Evolutionary conservation across 495 filamentous ascomycete genomes (phyloP).

Genomic region (Bryoglossum gracile): DNA sequence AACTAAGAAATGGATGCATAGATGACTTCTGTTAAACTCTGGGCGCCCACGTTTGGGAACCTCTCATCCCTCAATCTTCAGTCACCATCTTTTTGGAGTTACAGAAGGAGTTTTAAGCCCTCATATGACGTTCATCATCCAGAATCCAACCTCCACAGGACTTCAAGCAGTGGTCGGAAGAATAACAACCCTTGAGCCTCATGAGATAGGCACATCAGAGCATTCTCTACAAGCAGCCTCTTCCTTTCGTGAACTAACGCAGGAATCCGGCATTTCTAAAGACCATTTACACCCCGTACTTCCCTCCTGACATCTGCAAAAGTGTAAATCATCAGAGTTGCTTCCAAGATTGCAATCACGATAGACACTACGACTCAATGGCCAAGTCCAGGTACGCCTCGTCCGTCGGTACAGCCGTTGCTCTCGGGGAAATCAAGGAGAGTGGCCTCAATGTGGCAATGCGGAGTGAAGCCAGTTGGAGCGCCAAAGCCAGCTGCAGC

Average conservation of each 20-base stretch:
- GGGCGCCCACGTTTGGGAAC: constrained; percentile 22
- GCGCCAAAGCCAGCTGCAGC: constrained; percentile 22
- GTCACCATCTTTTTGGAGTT: constrained; percentile 24
- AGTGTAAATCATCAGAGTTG: constrained; percentile 13
- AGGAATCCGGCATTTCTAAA: constrained; percentile 1
- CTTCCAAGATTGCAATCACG: constrained; percentile 14
- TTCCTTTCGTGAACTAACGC: constrained; percentile 4
- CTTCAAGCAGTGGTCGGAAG: constrained; percentile 22
- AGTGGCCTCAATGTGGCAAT: constrained; percentile 16
- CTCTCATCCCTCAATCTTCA: constrained; percentile 18
- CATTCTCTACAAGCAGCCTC: constrained; percentile 17
- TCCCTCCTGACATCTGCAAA: constrained; percentile 21
- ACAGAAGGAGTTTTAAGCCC: constrained; percentile 25
- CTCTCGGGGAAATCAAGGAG: constrained; percentile 16
- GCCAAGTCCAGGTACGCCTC: constrained; percentile 22
- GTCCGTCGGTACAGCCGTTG: constrained; percentile 22
- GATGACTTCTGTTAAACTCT: constrained; percentile 27
- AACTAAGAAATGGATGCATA: constrained; percentile 24
- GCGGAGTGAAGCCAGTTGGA: constrained; percentile 11
- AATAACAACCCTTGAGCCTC: constrained; percentile 20
- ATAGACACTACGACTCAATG: constrained; percentile 27
- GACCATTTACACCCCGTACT: constrained; percentile 22
- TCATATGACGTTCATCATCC: constrained; percentile 24
- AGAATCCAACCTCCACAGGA: constrained; percentile 9
- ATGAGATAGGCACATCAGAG: constrained; percentile 22